A percentile compares a stretch with the other conserved stretches of the same genome.
phyloP scores from a whole-genome alignment of 495 filamentous ascomycete species.

The Pyrenopolyporus hunteri region DNA sequence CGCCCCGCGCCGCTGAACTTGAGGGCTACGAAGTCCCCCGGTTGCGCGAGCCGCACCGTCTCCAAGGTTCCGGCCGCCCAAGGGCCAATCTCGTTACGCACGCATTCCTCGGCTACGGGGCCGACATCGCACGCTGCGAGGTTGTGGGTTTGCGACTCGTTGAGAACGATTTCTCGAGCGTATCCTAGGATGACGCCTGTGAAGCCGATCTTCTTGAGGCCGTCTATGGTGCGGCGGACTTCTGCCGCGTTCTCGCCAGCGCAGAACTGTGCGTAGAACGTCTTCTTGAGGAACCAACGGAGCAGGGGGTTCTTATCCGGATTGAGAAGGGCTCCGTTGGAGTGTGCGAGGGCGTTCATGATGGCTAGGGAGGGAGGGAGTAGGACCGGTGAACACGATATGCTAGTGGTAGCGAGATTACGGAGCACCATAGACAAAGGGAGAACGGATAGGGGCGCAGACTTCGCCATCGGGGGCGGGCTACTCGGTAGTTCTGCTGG shows the following conservation, averaged over 20 bases:
- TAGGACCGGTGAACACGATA: slow-evolving; percentile 78
- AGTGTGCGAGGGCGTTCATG: slow-evolving; percentile 73
- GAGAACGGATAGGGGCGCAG: slow-evolving; percentile 70
- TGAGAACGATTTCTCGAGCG: slow-evolving; percentile 72
- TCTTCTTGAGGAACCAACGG: slow-evolving; percentile 67
- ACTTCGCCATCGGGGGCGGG: slow-evolving; percentile 38
- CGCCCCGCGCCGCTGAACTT: slow-evolving; percentile 94
- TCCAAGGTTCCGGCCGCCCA: slow-evolving; percentile 79
- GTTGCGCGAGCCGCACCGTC: slow-evolving; percentile 73
- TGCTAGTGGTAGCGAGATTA: slow-evolving; percentile 75
- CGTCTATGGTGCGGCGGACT: slow-evolving; percentile 62
- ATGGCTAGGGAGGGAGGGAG: slow-evolving; percentile 72
- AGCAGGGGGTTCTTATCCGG: slow-evolving; percentile 64
- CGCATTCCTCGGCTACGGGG: slow-evolving; percentile 48
- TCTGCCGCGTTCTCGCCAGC: slow-evolving; percentile 71
- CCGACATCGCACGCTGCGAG: slow-evolving; percentile 43
- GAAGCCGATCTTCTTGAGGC: slow-evolving; percentile 70
- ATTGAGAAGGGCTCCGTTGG: slow-evolving; percentile 62
- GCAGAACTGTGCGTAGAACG: slow-evolving; percentile 87
- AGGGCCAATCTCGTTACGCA: slow-evolving; percentile 66
- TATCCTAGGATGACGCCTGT: slow-evolving; percentile 80
- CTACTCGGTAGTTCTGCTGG: slow-evolving; percentile 22
- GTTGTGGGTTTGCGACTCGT: slow-evolving; percentile 54
- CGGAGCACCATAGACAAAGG: slow-evolving; percentile 77
- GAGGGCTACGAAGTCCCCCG: slow-evolving; percentile 84